Percentiles rank a stretch among this genome's conserved stretches.
These are phyloP conservation scores for Fonsecaea monophora DNA, from an alignment of 2,329 filamentous ascomycete species.

Conservation along the genomic window DNA sequence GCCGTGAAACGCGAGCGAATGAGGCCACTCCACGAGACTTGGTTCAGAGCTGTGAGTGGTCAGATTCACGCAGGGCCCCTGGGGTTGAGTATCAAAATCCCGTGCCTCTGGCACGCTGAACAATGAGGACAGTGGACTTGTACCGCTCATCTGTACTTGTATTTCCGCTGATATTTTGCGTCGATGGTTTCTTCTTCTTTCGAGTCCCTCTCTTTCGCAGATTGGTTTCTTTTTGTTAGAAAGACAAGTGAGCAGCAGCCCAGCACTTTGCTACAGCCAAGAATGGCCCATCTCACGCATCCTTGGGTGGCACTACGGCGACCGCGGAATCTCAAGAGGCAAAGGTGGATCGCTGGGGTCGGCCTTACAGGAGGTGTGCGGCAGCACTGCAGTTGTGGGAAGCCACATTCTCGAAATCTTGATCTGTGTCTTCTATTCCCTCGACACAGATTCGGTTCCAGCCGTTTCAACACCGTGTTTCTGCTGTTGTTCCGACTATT, in stretches of 20 bases:
- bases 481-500: slow-evolving; percentile 34
- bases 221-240: not conserved
- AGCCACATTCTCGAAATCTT: slow-evolving; percentile 20
- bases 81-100: slow-evolving; percentile 18
- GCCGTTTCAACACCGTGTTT: slow-evolving; percentile 33
- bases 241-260: not conserved
- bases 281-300: slow-evolving; percentile 21
- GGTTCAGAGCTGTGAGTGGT: slow-evolving; percentile 26
- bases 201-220: slow-evolving; percentile 11
- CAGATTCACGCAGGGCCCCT: slow-evolving; percentile 10
- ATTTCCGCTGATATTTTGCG: not conserved
- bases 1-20: slow-evolving; percentile 20
- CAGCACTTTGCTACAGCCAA: no score
- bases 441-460: slow-evolving; percentile 32
- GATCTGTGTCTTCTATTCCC: slow-evolving; percentile 30
- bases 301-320: slow-evolving; percentile 15
- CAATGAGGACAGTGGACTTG: not conserved
- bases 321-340: slow-evolving; percentile 14
- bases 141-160: not conserved
- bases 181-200: not conserved
- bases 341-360: slow-evolving; percentile 18
- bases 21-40: slow-evolving; percentile 28
- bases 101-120: slow-evolving; percentile 9
- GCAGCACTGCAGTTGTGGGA: slow-evolving; percentile 24
- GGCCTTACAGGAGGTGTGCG: slow-evolving; percentile 11